Percentiles rank a stretch among this genome's conserved stretches.
These are phyloP conservation scores for Zymoseptoria brevis DNA, from an alignment of 2,329 filamentous ascomycete genomes.

Conservation along the genomic window DNA sequence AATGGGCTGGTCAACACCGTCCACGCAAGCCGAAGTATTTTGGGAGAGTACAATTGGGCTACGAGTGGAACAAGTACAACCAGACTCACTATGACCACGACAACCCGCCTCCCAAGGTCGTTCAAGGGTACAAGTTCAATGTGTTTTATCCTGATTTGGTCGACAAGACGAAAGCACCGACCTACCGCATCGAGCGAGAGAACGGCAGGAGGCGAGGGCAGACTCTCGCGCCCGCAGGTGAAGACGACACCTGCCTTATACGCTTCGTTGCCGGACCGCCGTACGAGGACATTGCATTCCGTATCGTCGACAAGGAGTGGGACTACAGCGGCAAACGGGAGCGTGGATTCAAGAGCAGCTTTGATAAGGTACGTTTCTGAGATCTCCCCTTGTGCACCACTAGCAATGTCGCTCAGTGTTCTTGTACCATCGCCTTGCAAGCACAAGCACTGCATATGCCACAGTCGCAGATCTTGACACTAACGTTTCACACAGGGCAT, in stretches of 20 bases:
- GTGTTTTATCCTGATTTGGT: constrained; percentile 98
- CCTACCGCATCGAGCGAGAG: constrained; percentile 91
- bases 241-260: constrained; percentile 95
- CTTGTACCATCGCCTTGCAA: neutral
- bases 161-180: constrained; percentile 88
- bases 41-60: constrained; percentile 97
- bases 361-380: constrained; percentile 71
- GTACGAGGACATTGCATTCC: constrained; percentile 93
- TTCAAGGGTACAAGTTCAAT: constrained; percentile 99
- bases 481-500: constrained; percentile 60
- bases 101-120: constrained; percentile 93
- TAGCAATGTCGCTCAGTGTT: neutral
- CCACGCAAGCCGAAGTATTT: constrained; percentile 94
- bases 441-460: constrained; percentile 8
- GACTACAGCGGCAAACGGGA: constrained; percentile 96
- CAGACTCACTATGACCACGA: constrained; percentile 99
- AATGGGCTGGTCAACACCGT: constrained; percentile 77
- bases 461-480: constrained; percentile 13
- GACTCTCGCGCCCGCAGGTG: constrained; percentile 84
- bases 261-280: constrained; percentile 91
- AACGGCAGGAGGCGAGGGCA: constrained; percentile 82
- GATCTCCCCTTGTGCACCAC: neutral
- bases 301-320: constrained; percentile 98
- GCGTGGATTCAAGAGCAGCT: constrained; percentile 89
- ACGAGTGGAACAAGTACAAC: constrained; percentile 99